These are phyloP conservation scores for Ceratocystis ficicola DNA, from an alignment of 2,329 filamentous ascomycete species.

Conservation along the genomic window DNA sequence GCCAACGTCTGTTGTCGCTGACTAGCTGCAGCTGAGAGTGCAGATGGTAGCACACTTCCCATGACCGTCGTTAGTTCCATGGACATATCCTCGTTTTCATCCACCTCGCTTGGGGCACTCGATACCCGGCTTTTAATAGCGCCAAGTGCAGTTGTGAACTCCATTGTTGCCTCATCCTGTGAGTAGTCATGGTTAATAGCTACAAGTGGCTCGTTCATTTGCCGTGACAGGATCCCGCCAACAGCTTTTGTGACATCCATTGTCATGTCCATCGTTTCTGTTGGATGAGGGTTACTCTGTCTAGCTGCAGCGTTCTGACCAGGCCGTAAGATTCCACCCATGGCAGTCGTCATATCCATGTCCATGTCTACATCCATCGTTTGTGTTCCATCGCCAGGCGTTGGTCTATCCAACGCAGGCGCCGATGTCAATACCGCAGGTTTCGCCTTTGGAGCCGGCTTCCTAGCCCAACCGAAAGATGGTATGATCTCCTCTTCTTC, in stretches of 20 bases:
- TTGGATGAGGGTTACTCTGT: constrained; percentile 24
- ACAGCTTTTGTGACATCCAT: constrained; percentile 87
- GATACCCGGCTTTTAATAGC: constrained; percentile 42
- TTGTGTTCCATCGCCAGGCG: constrained; percentile 22
- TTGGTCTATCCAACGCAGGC: constrained; percentile 13
- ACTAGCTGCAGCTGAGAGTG: constrained; percentile 25
- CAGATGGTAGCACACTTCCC: constrained; percentile 38
- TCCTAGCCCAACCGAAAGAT: constrained; percentile 63
- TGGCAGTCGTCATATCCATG: constrained; percentile 45
- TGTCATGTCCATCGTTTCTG: constrained; percentile 70
- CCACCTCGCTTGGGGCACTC: constrained; percentile 29
- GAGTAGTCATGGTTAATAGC: constrained; percentile 29
- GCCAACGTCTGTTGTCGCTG: constrained; percentile 27
- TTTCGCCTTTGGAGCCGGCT: constrained; percentile 27
- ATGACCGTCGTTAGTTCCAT: constrained; percentile 65
- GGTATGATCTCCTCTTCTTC: constrained; percentile 58
- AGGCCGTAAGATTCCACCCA: constrained; percentile 36
- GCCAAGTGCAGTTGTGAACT: constrained; percentile 68
- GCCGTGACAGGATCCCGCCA: constrained; percentile 58
- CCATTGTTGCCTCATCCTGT: constrained; percentile 54
- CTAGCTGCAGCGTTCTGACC: neutral
- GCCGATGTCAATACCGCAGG: constrained; percentile 18
- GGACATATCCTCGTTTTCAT: constrained; percentile 56
- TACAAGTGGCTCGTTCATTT: constrained; percentile 24
- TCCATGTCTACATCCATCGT: constrained; percentile 36